Evolutionary conservation across 345 rosid species (phyloP).

Genomic region (Chamaenerion angustifolium): DNA sequence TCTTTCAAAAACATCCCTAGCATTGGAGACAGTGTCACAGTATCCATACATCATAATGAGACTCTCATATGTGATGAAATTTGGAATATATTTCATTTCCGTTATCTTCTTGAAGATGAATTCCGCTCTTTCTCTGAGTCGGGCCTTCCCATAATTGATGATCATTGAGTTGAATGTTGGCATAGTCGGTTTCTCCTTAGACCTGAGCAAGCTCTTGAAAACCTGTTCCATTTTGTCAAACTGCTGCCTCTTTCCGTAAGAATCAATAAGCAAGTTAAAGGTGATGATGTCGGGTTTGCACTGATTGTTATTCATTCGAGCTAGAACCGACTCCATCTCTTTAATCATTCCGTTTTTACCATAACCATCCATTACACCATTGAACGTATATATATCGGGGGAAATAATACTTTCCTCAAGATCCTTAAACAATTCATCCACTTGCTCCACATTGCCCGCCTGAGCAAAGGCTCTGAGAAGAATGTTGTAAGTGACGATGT

Average conservation of each 20-base stretch:
- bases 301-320: conserved; percentile 55
- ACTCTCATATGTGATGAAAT: conserved; percentile 67
- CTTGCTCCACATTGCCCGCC: conserved; percentile 58
- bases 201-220: conserved; percentile 56
- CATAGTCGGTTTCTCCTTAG: conserved; percentile 72
- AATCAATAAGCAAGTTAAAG: conserved; percentile 66
- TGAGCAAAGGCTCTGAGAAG: conserved; percentile 83
- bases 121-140: conserved; percentile 64
- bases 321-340: conserved; percentile 81
- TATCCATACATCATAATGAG: conserved; percentile 69
- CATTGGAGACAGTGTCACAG: conserved; percentile 54
- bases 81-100: conserved; percentile 57
- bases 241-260: conserved; percentile 70
- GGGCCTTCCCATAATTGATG: conserved; percentile 72
- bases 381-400: conserved; percentile 64
- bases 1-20: conserved; percentile 57
- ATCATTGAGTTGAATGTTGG: conserved; percentile 91
- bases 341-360: conserved; percentile 85
- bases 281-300: conserved; percentile 78
- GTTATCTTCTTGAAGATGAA: conserved; percentile 39
- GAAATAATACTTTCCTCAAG: conserved; percentile 45
- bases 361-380: conserved; percentile 92
- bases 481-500: conserved; percentile 77
- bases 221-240: conserved; percentile 96
- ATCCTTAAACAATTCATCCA: conserved; percentile 60